Evolutionary conservation across 169 alveolate species (phyloP).

Genomic region (Plasmodium coatneyi): DNA sequence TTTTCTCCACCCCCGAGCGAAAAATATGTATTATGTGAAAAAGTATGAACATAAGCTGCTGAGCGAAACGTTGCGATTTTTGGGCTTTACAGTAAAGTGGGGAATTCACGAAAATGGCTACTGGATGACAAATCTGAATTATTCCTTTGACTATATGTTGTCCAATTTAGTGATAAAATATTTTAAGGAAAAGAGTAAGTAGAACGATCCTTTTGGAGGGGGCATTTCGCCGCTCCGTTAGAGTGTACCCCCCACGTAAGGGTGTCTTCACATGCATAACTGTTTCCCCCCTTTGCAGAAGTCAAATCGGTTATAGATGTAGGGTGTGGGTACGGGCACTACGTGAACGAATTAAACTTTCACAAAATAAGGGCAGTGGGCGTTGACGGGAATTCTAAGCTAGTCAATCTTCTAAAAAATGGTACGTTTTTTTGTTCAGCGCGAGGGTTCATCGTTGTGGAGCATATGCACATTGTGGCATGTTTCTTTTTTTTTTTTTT

Average conservation of each 20-base stretch:
- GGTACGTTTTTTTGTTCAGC: slow-evolving; percentile 18
- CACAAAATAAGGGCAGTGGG: slow-evolving; percentile 66
- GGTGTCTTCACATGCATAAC: neutral
- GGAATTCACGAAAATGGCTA: slow-evolving; percentile 74
- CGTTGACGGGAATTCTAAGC: slow-evolving; percentile 59
- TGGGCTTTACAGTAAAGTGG: slow-evolving; percentile 70
- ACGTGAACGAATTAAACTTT: slow-evolving; percentile 64
- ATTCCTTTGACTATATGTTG: slow-evolving; percentile 55
- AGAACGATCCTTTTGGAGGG: neutral
- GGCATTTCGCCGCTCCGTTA: neutral
- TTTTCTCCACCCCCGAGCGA: neutral
- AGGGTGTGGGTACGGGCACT: slow-evolving; percentile 65
- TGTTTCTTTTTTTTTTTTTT: slow-evolving; percentile 4
- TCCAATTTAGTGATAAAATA: slow-evolving; percentile 63
- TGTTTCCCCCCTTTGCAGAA: slow-evolving; percentile 16
- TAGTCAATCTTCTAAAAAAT: slow-evolving; percentile 29
- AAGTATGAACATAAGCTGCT: slow-evolving; percentile 60
- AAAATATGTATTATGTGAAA: slow-evolving; percentile 55
- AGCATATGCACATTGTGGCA: neutral
- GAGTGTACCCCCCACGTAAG: neutral
- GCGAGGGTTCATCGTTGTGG: neutral
- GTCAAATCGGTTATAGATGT: slow-evolving; percentile 38
- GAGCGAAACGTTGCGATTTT: slow-evolving; percentile 55
- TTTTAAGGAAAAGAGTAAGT: slow-evolving; percentile 60
- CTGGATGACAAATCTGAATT: slow-evolving; percentile 57